Evolutionary conservation across 257 asterid species (phyloP), one percentile per base, ranked within the genome.

Genomic region (Solanum chilense): DNA sequence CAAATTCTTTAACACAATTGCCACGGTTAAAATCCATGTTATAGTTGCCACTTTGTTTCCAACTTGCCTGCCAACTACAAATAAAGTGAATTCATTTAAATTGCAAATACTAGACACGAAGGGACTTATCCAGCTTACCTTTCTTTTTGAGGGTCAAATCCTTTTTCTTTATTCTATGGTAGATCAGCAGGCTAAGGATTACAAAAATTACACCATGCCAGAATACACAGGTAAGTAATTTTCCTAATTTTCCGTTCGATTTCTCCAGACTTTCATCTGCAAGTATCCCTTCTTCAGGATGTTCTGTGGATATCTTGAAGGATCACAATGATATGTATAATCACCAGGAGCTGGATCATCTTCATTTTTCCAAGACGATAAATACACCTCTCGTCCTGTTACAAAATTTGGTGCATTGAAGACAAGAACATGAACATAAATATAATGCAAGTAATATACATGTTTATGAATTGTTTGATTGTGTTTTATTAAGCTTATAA

Each of bases 291-390:
- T 85, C 49, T 18, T 64, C 31, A 88, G 37, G 41, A 86, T 23
- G 6, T 31, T 10, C 60, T 92, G 92, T 13, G 93, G 93, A 52
- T 90, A 81, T 4, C 95, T 93, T 13, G 86, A 27, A 5, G 85
- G 81, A 60, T 92, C 92, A 62, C 87, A 35, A 2, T 13, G 69
- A 33, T 41, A 87, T 11, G 87, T 45, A 42, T 78, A 90, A 11
- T 86, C 90, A 20, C 94, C 95, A 0, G 14, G 23, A 2, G 94
- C 66, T 21, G 94, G 96, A 91, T 92, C 95, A 1, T 77, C 89
- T 1, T 9, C 75, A 66, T 87, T 90, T 77, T 87, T 89, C 92
- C 92, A 90, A 0, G 94, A 94, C 3, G 88, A 87, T 4, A 88
- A 25, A 12, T 74, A 42, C 29, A 31, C 41, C 7, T 89, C 90